phyloP scores from a whole-genome alignment of 1,139 yeast genomes.

The Diutina mesorugosa region DNA sequence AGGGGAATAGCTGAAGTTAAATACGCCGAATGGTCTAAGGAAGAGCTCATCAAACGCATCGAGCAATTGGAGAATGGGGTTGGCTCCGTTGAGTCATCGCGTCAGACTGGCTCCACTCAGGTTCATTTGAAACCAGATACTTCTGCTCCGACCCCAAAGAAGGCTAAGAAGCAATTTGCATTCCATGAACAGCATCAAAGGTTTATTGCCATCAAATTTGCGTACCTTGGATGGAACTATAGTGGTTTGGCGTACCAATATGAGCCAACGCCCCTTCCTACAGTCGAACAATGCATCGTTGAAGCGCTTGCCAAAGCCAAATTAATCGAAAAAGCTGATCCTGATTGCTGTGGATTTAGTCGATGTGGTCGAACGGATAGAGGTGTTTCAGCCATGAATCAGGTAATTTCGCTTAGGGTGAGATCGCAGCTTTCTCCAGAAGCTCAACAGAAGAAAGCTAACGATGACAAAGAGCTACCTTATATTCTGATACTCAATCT shows the following conservation, averaged over 20 bases:
- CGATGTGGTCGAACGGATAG: conserved; percentile 95
- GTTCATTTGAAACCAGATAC: not conserved
- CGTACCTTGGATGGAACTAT: conserved; percentile 89
- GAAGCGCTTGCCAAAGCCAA: conserved; percentile 59
- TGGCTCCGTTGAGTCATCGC: not conserved
- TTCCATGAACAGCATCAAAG: conserved; percentile 56
- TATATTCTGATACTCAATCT: conserved; percentile 68
- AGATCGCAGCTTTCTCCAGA: conserved; percentile 49
- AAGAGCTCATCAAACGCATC: conserved; percentile 37
- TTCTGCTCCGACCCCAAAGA: conserved; percentile 6
- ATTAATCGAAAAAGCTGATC: conserved; percentile 48
- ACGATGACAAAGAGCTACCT: conserved; percentile 60
- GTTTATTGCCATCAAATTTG: conserved; percentile 67
- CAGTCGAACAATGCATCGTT: conserved; percentile 71
- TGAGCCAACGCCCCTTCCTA: conserved; percentile 66
- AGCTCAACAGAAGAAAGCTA: conserved; percentile 43
- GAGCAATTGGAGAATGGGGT: conserved; percentile 30
- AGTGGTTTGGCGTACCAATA: conserved; percentile 80
- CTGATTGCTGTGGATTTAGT: conserved; percentile 58
- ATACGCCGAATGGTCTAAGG: conserved; percentile 39
- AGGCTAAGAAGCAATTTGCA: conserved; percentile 40
- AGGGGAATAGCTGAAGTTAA: not conserved
- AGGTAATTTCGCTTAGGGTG: conserved; percentile 70
- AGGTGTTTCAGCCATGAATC: conserved; percentile 96
- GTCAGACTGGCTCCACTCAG: not conserved